Base-by-base conservation (phyloP, 805 yeast genomes). In the Nakazawaea pomicola region DNA sequence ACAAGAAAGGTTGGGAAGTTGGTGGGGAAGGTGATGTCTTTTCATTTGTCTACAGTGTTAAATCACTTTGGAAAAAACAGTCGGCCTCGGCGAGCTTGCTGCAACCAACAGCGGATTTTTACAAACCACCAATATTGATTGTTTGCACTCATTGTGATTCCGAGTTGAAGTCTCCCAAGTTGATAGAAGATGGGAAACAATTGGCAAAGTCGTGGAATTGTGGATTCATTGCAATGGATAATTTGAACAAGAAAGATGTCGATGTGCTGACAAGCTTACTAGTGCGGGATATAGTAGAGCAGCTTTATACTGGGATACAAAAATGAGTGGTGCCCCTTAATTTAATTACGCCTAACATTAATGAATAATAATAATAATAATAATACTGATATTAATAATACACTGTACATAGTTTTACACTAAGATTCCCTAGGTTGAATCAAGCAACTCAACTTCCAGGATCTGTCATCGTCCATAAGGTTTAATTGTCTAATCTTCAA, bases 11-110 rank as follows among this genome's bases (percentile, higher is more conserved):
- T 25, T 78, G 87, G 83, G 72, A 76, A 37, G 63, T 65, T 31
- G 87, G 88, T 3, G 67, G 75, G 51, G 93, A 83, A 54, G 72
- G 74, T 30, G 93, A 83, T 53, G 67, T 79, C 0, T 80, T 76
- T 49, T 77, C 84, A 0, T 49, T 83, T 23, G 70, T 79, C 44
- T 65, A 72, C 38, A 75, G 80, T 3, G 53, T 83, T 29, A 78
- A 73, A 45, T 76, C 66, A 46, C 62, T 80, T 46, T 78, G 86
- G 81, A 72, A 70, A 44, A 62, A 67, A 31, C 56, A 53, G 17
- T 35, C 45, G n/a, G n/a, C n/a, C n/a, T n/a, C n/a, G n/a, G n/a
- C n/a, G n/a, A n/a, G n/a, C n/a, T n/a, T n/a, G n/a, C n/a, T n/a
- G n/a, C n/a, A n/a, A n/a, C n/a, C n/a, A n/a, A n/a, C 43, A 4